Percentiles rank a stretch among this genome's conserved stretches.
Conservation (phyloP, 2,329 filamentous ascomycete species). For the Lojkania enalia region DNA sequence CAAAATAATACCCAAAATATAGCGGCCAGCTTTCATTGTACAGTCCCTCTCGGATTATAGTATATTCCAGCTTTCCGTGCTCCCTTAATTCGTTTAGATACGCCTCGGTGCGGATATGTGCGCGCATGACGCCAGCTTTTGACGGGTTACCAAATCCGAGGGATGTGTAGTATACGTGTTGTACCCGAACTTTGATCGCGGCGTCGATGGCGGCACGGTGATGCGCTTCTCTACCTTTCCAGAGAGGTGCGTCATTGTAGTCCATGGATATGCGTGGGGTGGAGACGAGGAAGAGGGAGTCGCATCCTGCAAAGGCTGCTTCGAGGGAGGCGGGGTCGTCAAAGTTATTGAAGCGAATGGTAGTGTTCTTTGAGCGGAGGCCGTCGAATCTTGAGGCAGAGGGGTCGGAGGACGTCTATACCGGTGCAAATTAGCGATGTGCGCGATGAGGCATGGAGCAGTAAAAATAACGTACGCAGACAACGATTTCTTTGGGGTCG, state of each 20-base stretch:
- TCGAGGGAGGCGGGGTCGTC: constrained; percentile 41
- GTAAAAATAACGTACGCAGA: constrained; percentile 31
- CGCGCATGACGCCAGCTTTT: constrained; percentile 50
- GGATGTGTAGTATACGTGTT: constrained; percentile 53
- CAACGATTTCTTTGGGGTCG: constrained; percentile 42
- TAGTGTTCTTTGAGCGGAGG: constrained; percentile 36
- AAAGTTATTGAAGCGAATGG: constrained; percentile 46
- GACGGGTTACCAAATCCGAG: constrained; percentile 48
- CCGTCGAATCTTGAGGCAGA: constrained; percentile 25
- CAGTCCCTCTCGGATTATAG: constrained; percentile 49
- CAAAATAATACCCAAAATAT: constrained; percentile 51
- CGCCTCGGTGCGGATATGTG: constrained; percentile 51
- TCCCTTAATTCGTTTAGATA: constrained; percentile 41
- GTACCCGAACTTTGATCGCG: constrained; percentile 45
- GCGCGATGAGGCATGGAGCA: background rate
- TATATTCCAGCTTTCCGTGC: constrained; percentile 27
- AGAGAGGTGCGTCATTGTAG: constrained; percentile 47
- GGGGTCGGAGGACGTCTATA: constrained; percentile 27
- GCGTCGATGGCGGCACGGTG: constrained; percentile 50
- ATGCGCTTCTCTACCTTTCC: constrained; percentile 49
- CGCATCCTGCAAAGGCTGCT: constrained; percentile 43
- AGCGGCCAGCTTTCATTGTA: constrained; percentile 55
- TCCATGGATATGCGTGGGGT: constrained; percentile 50
- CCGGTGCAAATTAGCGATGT: constrained; percentile 16
- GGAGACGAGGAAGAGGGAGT: constrained; percentile 52